Evolutionary conservation across 2,329 filamentous ascomycete species (phyloP), one percentile per base, ranked within the genome.

Genomic region (Alternaria sp.): DNA sequence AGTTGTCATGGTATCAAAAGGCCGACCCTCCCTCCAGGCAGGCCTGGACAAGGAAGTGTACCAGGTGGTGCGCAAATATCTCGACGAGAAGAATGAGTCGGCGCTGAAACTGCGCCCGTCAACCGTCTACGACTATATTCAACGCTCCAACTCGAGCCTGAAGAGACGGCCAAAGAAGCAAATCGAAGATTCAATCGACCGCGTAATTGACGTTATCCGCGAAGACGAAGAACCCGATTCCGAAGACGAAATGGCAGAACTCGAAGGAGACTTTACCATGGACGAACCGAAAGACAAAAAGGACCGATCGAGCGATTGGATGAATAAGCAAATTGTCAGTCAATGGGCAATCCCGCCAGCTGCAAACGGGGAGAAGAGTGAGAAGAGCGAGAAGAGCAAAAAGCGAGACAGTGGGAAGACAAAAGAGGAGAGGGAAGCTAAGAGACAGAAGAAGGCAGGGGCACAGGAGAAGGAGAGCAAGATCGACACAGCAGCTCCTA

Each of bases 101-200:
- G 61, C 70, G 18, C 79, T 83, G 7, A 83, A 81, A 54, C 80
- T 91, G 7, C 88, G 87, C 1, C 82, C 90, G 4, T 79, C 84
- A 3, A 79, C 82, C 2, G 86, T 96, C 1, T 97, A 95, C 75
- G 89, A 93, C 39, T 87, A 87, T 59, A 93, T 98, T 63, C 92
- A 93, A 69, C 82, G 84, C 51, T 97, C 93, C 14, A 97, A 97
- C 76, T 96, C 93, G 0, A 93, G 91, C 54, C 80, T 98, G 22
- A 92, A 91, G 64, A 85, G 95, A 22, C 88, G 91, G 67, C 93
- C 92, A 39, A 96, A 95, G 78, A 89, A 89, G 62, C 83, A 90
- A 0, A 81, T 98, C 1, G 92, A 97, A 76, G 91, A 95, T 64
- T 90, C 91, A 36, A 92, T 98, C 64, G 93, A 96, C 63, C 85